Base-by-base conservation (phyloP, 805 yeast species). In the Candida coquimbonensis region DNA sequence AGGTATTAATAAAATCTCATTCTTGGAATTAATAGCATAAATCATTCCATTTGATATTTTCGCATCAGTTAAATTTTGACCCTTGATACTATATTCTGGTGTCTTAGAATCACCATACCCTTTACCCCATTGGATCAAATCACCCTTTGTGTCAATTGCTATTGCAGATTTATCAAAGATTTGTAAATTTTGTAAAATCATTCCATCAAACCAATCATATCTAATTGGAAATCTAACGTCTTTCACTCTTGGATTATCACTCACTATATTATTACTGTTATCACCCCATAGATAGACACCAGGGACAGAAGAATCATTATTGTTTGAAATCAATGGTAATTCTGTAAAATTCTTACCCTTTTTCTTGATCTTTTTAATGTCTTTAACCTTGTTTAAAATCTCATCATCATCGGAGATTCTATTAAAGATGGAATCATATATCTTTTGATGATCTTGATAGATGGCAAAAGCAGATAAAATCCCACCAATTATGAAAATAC, bases 41-140 rank as follows among this genome's bases (percentile, higher is more conserved):
- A 78, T 62, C 9, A 61, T 62, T n/a, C 77, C 77, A 46, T 75
- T 77, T 12, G 90, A 79, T 36, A 78, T 61, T 40, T 70, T 66
- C 3, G 72, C 75, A 24, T 66, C 59, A 1, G 45, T 50, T 27
- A 83, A 57, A 9, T 72, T 61, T 51, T 77, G 69, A 8, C 80
- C 80, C 39, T 65, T 68, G 16, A 83, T 49, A 3, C 79, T 64
- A 21, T 57, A 46, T 40, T 56, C 46, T 4, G 74, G 73, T 2
- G 50, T 51, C 17, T 24, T 21, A 1, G 53, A 50, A 16, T 68
- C 13, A 29, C 63, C 57, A 44, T 57, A 58, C 0, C 72, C 75
- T 27, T 62, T 56, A n/a, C 80, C 79, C 86, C 90, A 87, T 58
- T 83, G 85, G 45, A 78, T 80, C 31, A 88, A 70, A 55, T 83